These are phyloP conservation scores for Gorgonomyces haynaldii DNA, from an alignment of 192 early-diverging fungal species.

Conservation along the genomic window DNA sequence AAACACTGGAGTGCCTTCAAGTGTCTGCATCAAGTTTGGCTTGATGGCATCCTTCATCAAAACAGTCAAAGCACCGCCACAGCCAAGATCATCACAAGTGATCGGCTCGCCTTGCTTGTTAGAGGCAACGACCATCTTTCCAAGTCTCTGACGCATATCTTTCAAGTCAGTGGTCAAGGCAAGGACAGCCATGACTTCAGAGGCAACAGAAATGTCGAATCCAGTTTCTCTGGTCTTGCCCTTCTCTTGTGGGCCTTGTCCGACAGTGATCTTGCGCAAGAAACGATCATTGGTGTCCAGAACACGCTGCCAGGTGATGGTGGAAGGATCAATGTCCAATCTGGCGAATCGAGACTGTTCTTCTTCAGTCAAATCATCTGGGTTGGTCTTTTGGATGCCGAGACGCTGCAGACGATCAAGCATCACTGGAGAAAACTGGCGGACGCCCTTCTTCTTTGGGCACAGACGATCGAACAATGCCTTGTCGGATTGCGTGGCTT, in stretches of 20 bases:
- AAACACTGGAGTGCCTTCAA: constrained; percentile 98
- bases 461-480: constrained; percentile 83
- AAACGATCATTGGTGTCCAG: constrained; percentile 96
- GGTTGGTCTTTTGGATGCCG: constrained; percentile 70
- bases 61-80: constrained; percentile 89
- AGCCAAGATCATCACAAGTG: constrained; percentile 91
- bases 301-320: constrained; percentile 94
- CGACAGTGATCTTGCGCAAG: constrained; percentile 81
- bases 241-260: constrained; percentile 77
- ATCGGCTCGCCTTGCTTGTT: constrained; percentile 70
- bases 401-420: constrained; percentile 63
- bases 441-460: constrained; percentile 75
- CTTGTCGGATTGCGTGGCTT: constrained; percentile 62
- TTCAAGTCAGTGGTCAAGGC: constrained; percentile 78
- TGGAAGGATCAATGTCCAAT: constrained; percentile 87
- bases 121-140: constrained; percentile 88
- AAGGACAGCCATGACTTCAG: constrained; percentile 96
- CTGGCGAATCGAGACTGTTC: constrained; percentile 73
- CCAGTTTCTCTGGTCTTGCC: constrained; percentile 80
- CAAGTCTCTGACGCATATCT: constrained; percentile 86
- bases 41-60: constrained; percentile 98
- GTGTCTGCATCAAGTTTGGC: constrained; percentile 97
- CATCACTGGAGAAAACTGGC: constrained; percentile 77
- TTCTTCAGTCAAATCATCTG: constrained; percentile 66
- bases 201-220: constrained; percentile 97